Percentiles rank a stretch among this genome's conserved stretches.
These are phyloP conservation scores for Holtermannia corniformis DNA, from an alignment of 768 basidiomycete genomes.

Conservation along the genomic window DNA sequence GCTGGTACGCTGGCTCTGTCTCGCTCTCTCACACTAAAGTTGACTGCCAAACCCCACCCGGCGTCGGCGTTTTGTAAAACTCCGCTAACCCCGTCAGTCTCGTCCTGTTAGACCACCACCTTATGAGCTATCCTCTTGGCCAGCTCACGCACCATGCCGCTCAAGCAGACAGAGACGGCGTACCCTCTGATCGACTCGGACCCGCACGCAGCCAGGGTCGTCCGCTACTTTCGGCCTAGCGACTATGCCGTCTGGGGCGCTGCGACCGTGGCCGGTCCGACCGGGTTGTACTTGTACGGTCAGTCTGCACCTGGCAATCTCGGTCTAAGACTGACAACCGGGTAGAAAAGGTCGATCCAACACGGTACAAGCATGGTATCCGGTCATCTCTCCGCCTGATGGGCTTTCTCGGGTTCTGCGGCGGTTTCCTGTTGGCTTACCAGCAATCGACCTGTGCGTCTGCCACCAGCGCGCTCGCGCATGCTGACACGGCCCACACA, in stretches of 20 bases:
- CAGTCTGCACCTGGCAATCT: constrained; percentile 30
- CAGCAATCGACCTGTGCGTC: constrained; percentile 74
- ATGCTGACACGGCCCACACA: background rate
- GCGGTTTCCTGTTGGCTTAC: constrained; percentile 88
- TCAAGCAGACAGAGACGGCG: constrained; percentile 45
- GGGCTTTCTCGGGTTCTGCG: constrained; percentile 71
- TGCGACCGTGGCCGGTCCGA: constrained; percentile 70
- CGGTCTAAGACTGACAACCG: background rate
- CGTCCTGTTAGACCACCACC: background rate
- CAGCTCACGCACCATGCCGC: constrained; percentile 19
- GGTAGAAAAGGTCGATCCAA: constrained; percentile 41
- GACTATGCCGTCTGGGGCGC: constrained; percentile 82
- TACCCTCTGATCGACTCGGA: constrained; percentile 91
- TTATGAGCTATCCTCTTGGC: background rate
- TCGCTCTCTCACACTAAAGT: background rate
- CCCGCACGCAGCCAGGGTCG: constrained; percentile 76
- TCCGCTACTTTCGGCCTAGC: constrained; percentile 75
- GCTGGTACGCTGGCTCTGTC: background rate
- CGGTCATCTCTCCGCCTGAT: constrained; percentile 41
- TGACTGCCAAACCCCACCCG: background rate
- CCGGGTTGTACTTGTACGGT: constrained; percentile 76
- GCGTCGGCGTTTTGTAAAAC: background rate
- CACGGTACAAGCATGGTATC: constrained; percentile 34
- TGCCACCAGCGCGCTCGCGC: background rate
- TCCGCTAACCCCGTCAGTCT: no score